Evolutionary conservation across 345 rosid genomes (phyloP).

Genomic region (Hibiscus trionum): DNA sequence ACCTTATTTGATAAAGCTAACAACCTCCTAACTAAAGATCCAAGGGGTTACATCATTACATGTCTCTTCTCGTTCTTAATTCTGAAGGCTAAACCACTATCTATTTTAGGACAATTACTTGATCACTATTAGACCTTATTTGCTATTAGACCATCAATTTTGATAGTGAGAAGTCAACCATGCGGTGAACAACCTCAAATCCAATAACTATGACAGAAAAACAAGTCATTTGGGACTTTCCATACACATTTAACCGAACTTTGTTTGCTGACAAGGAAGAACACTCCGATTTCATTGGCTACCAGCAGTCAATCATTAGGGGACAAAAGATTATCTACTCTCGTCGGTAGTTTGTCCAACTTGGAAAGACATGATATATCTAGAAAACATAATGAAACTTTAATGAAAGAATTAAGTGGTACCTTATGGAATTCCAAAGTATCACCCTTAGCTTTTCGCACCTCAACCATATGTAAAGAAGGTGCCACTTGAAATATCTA

Average conservation of each 20-base stretch:
- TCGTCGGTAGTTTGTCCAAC: too few relatives aligned
- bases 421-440: conserved; percentile 91
- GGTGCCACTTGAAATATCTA: conserved; percentile 96
- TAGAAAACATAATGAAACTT: background rate
- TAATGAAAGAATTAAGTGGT: background rate
- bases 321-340: background rate
- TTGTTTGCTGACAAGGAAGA: background rate
- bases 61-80: too few relatives aligned
- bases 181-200: background rate
- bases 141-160: too few relatives aligned
- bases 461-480: conserved; percentile 88
- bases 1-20: too few relatives aligned
- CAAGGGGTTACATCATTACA: too few relatives aligned
- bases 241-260: background rate
- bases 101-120: too few relatives aligned
- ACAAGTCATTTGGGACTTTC: background rate
- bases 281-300: background rate
- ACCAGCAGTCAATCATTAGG: background rate
- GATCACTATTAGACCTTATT: too few relatives aligned
- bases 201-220: background rate
- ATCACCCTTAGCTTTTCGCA: conserved; percentile 88
- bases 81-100: too few relatives aligned
- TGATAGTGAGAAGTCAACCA: background rate
- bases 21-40: too few relatives aligned
- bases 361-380: background rate